Evolutionary conservation across 202 grass and related monocot species (phyloP).

Genomic region (Zoysia matrella): DNA sequence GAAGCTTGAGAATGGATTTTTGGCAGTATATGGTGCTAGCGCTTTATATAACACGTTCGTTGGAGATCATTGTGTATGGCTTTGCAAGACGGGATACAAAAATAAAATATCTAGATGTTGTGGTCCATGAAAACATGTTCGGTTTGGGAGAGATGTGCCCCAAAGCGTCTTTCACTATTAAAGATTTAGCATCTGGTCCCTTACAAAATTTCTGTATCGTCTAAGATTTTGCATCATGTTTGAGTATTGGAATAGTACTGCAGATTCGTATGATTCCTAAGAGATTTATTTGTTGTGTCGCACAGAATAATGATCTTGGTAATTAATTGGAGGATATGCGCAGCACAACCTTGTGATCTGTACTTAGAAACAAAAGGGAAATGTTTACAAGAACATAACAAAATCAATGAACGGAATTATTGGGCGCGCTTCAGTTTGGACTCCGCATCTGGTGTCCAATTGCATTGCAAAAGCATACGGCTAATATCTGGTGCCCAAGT

Average conservation of each 20-base stretch:
- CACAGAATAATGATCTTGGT: background rate
- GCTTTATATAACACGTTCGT: background rate
- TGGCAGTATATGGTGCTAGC: background rate
- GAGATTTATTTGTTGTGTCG: background rate
- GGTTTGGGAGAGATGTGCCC: background rate
- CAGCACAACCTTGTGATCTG: too few relatives aligned
- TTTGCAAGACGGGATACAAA: too few relatives aligned
- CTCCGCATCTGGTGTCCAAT: background rate
- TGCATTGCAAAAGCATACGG: background rate
- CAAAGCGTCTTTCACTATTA: background rate
- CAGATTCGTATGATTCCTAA: background rate
- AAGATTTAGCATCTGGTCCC: background rate
- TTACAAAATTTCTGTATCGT: background rate
- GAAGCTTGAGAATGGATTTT: background rate
- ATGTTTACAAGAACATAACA: background rate
- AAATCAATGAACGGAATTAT: background rate
- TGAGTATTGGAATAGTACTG: background rate
- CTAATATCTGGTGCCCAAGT: conserved; percentile 14
- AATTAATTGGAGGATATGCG: too few relatives aligned
- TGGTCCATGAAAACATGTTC: background rate
- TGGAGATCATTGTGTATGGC: background rate
- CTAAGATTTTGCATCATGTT: background rate
- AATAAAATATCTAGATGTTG: conserved; percentile 16
- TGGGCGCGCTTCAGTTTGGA: background rate
- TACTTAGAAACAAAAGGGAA: too few relatives aligned